Percentiles rank a stretch among this genome's conserved stretches.
Conservation (phyloP, 1,284 basidiomycete genomes). For the Tilletiaria anomala region DNA sequence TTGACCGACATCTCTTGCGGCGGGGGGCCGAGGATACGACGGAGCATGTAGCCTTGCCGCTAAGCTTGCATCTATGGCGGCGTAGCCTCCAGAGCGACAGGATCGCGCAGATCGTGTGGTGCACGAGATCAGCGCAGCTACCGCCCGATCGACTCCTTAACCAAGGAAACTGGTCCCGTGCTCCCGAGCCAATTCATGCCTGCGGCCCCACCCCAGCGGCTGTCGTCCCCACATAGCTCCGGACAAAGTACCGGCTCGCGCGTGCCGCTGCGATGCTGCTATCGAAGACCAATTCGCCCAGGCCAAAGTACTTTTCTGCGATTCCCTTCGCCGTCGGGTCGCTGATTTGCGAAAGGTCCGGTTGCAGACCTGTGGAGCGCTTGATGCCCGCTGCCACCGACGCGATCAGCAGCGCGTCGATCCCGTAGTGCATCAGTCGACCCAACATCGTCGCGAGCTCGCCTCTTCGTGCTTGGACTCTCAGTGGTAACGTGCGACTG, state of each 20-base stretch:
- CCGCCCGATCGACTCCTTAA: no score
- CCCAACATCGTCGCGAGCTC: constrained; percentile 44
- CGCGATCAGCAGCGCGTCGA: constrained; percentile 73
- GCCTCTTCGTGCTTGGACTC: not conserved
- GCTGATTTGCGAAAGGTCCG: constrained; percentile 19
- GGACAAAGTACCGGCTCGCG: constrained; percentile 15
- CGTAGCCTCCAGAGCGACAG: no score
- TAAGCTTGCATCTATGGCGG: no score
- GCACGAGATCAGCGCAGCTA: no score
- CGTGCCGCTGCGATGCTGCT: constrained; percentile 23
- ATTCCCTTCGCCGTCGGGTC: constrained; percentile 58
- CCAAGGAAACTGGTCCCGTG: no score
- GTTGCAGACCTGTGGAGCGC: constrained; percentile 47
- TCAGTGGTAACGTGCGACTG: not conserved
- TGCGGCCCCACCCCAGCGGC: no score
- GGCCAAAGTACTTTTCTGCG: constrained; percentile 64
- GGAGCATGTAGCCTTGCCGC: no score
- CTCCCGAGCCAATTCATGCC: no score
- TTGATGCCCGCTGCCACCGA: constrained; percentile 82
- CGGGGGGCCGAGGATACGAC: no score
- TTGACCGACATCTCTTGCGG: no score
- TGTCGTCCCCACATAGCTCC: no score
- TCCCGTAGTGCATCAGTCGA: constrained; percentile 63
- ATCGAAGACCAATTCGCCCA: constrained; percentile 76
- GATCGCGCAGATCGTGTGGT: no score